Conservation (phyloP, 345 rosid genomes). For the Lepidium africanum region DNA sequence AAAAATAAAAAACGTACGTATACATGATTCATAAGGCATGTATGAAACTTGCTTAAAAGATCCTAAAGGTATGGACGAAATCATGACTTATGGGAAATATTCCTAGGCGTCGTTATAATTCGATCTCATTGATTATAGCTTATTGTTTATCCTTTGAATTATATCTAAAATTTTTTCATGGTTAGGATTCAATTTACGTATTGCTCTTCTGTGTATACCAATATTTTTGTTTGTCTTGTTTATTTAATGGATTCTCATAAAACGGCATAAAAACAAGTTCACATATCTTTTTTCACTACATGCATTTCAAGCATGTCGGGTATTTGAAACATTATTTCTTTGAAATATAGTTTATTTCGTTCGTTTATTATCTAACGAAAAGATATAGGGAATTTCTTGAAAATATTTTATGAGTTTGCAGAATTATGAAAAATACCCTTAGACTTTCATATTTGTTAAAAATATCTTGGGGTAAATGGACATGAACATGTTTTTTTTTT, state of each 20-base stretch:
- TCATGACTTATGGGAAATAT: conserved; percentile 12
- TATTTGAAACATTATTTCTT: no score
- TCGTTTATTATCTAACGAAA: no score
- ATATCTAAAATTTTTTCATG: background rate
- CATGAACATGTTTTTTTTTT: no score
- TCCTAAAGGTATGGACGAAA: conserved; percentile 20
- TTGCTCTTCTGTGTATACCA: background rate
- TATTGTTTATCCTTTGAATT: conserved; percentile 1
- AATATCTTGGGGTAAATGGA: no score
- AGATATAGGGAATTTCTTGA: no score
- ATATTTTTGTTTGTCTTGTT: background rate
- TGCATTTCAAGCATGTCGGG: no score
- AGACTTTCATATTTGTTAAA: no score
- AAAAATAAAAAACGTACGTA: background rate
- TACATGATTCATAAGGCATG: conserved; percentile 5
- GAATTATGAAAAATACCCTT: no score
- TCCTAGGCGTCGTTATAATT: background rate
- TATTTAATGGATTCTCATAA: background rate
- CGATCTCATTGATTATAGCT: background rate
- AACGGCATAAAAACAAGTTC: background rate
- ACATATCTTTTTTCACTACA: no score
- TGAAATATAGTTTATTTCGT: no score
- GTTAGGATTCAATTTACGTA: background rate
- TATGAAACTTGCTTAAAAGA: conserved; percentile 20
- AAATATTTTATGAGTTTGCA: no score